These are phyloP conservation scores for Coniferiporia weirii DNA, from an alignment of 1,284 basidiomycete genomes.

Conservation along the genomic window DNA sequence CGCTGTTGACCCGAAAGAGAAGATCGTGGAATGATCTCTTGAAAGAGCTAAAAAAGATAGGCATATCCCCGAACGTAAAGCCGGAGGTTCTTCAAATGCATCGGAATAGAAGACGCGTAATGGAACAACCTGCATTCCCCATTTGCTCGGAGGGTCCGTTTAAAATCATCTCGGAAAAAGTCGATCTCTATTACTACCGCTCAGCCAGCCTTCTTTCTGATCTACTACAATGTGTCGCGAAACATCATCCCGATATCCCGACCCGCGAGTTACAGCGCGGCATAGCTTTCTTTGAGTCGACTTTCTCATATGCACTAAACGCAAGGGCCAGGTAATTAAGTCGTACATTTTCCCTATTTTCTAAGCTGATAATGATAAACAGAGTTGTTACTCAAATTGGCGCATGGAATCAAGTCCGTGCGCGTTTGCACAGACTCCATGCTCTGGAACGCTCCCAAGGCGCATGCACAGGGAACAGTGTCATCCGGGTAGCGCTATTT, in stretches of 20 bases:
- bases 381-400: neutral
- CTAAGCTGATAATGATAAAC: neutral
- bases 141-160: slow-evolving; percentile 17
- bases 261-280: slow-evolving; percentile 85
- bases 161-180: slow-evolving; percentile 29
- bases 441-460: neutral
- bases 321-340: slow-evolving; percentile 36
- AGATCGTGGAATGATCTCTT: slow-evolving; percentile 91
- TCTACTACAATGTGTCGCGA: slow-evolving; percentile 58
- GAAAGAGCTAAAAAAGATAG: slow-evolving; percentile 82
- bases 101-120: slow-evolving; percentile 58
- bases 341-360: neutral
- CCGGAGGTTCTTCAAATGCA: slow-evolving; percentile 68
- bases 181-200: slow-evolving; percentile 70
- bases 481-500: neutral
- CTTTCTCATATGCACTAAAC: slow-evolving; percentile 58
- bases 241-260: slow-evolving; percentile 78
- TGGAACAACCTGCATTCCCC: slow-evolving; percentile 51
- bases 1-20: slow-evolving; percentile 74
- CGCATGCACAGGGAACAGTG: neutral
- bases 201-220: slow-evolving; percentile 65
- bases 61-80: slow-evolving; percentile 70
- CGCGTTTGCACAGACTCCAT: neutral
- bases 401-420: neutral
- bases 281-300: slow-evolving; percentile 75